phyloP scores from a whole-genome alignment of 1,284 basidiomycete species.

The Dichomitus squalens region DNA sequence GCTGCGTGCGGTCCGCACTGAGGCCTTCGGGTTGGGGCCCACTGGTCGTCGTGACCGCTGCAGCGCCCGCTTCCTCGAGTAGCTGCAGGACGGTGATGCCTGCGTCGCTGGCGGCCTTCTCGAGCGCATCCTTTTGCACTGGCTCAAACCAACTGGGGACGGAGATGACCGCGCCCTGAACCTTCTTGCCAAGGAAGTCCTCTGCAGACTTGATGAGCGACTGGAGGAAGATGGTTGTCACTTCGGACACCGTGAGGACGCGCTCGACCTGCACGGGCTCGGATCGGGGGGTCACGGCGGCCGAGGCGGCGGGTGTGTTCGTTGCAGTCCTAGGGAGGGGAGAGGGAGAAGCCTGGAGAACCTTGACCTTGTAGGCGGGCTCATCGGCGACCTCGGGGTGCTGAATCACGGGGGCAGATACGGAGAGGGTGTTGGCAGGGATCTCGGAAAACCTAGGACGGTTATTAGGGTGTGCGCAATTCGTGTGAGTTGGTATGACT shows the following conservation, averaged over 20 bases:
- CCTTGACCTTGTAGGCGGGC: slow-evolving; percentile 87
- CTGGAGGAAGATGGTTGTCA: slow-evolving; percentile 83
- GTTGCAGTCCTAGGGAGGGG: slow-evolving; percentile 53
- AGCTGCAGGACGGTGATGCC: slow-evolving; percentile 86
- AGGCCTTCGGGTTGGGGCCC: slow-evolving; percentile 46
- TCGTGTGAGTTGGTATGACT: background rate
- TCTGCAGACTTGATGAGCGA: slow-evolving; percentile 87
- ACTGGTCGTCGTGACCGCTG: slow-evolving; percentile 59
- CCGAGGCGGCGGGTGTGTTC: slow-evolving; percentile 70
- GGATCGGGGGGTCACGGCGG: slow-evolving; percentile 73
- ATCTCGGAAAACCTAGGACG: slow-evolving; percentile 71
- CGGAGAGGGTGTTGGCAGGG: slow-evolving; percentile 50
- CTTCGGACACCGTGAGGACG: slow-evolving; percentile 84
- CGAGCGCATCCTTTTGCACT: slow-evolving; percentile 72
- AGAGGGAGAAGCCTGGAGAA: slow-evolving; percentile 74
- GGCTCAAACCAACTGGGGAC: slow-evolving; percentile 80
- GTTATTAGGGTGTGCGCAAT: background rate
- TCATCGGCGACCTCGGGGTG: slow-evolving; percentile 74
- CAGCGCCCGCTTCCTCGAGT: slow-evolving; percentile 85
- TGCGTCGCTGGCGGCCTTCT: slow-evolving; percentile 76
- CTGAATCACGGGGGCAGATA: slow-evolving; percentile 71
- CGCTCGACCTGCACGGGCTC: slow-evolving; percentile 80
- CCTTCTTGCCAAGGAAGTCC: slow-evolving; percentile 88
- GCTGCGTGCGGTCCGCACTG: slow-evolving; percentile 61
- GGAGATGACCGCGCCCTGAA: slow-evolving; percentile 85